Evolutionary conservation across 2,329 filamentous ascomycete genomes (phyloP), one percentile per base, ranked within the genome.

Genomic region (Graphilbum sp.): DNA sequence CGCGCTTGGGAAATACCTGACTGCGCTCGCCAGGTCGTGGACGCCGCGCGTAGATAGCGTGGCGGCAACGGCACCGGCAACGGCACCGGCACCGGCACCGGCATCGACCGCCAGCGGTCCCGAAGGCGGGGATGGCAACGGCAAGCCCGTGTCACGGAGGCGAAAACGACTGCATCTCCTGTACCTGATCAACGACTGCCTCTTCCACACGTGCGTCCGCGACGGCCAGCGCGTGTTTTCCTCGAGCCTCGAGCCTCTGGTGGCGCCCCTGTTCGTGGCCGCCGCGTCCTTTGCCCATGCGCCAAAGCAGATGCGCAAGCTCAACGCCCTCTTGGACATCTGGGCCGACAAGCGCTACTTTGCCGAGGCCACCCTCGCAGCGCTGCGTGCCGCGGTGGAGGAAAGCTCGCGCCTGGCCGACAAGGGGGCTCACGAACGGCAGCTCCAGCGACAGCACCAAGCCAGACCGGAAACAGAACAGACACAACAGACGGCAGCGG

Each of bases 141-240:
- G 49, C 40, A 51, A 52, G 40, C 47, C 53, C 29, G 42, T 46
- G n/a, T 35, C 53, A 37, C 59, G 67, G 24, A 76, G 73, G 52
- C 72, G 83, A 43, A 79, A 73, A 49, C 71, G 78, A 15, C 64
- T 93, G 13, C 77, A 88, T 55, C 56, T 90, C 6, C 64, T 93
- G 6, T 87, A 88, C 54, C 58, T 93, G 32, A 50, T 90, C 43
- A 87, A 75, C 57, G 86, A 94, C 55, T 60, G 83, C 20, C 63
- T 93, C 19, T 76, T 86, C 52, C 79, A 87, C 51, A 63, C 68
- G 41, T 68, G 72, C 46, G 61, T 70, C 43, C 61, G 65, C 35
- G 57, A 59, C 16, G 62, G 62, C 32, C 56, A 63, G 37, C 59
- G 63, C 32, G 56, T 56, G 41, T 67, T 85, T 46, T 66, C 65